Evolutionary conservation across 257 asterid genomes (phyloP), one percentile per base, ranked within the genome.

Genomic region (Dorcoceras hygrometricum): DNA sequence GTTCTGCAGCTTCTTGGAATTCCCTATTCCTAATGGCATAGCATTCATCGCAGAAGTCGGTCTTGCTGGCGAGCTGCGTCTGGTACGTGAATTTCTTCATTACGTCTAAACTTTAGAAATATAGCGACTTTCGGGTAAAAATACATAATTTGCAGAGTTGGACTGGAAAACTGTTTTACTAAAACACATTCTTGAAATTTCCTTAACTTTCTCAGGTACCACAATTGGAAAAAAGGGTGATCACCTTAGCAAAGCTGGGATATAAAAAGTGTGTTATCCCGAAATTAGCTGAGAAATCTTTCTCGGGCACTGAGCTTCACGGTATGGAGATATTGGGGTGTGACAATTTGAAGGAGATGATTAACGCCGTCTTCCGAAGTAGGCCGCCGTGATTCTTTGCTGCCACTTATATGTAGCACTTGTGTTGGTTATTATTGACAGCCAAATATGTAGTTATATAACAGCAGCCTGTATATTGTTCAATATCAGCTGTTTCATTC

Each of bases 41-140:
- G 97, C 95, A 75, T 93, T 93, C 78, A 81, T 93, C 34, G 99
- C 89, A 2, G 97, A 93, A 85, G 70, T 93, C 59, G 97, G 95
- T 76, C 99, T 93, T 19, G 97, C 77, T 55, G 99, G 99, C 61
- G 95, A 93, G 73, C 84, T 90, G 55, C 99, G 94, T 53, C 61
- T 59, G 84, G 99, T 93, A 85, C 14, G 84, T 81, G 14, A 29
- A 48, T 57, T 57, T 57, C 36, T 29, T 43, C 20, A 32, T 61
- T 69, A 60, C 34, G 8, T 60, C 53, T 72, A 1, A 46, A 24
- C 20, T 29, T 31, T 71, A 3, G 55, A 53, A 18, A 36, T 63
- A 67, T 6, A 5, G 46, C 50, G 36, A 23, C 31, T 20, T 75
- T 24, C 43, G 1, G 27, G 20, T 55, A 8, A 46, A 8, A 46